Evolutionary conservation across 768 basidiomycete genomes (phyloP).

Genomic region (Tylopilus felleus): DNA sequence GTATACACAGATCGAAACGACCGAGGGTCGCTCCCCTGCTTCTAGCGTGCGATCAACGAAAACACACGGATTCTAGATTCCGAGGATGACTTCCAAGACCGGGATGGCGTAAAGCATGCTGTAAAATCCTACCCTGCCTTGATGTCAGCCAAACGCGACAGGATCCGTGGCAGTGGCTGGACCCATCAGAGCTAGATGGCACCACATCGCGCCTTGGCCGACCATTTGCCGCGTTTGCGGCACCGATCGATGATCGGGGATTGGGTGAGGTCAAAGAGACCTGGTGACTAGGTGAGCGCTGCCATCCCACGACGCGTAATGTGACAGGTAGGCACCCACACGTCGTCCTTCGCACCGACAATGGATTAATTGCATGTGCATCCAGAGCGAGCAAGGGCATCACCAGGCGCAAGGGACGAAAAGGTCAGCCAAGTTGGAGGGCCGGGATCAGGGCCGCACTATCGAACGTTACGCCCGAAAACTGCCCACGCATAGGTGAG

Average conservation of each 20-base stretch:
- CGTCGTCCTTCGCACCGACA: not conserved
- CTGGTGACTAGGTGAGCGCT: not conserved
- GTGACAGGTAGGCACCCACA: conserved; percentile 6
- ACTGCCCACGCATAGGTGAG: not conserved
- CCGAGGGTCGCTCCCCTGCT: too few species aligned
- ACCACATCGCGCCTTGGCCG: not conserved
- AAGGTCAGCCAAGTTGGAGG: not conserved
- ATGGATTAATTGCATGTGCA: conserved; percentile 3
- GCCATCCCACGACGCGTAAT: not conserved
- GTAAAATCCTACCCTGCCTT: conserved; percentile 3
- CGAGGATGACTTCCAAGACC: not conserved
- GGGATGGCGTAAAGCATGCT: not conserved
- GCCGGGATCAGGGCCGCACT: conserved; percentile 1
- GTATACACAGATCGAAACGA: not conserved
- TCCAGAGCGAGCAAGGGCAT: not conserved
- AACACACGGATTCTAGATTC: not conserved
- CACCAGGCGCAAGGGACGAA: not conserved
- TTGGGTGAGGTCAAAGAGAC: not conserved
- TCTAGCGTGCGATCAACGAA: too few species aligned
- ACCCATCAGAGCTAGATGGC: conserved; percentile 2
- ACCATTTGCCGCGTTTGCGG: not conserved
- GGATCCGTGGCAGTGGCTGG: conserved; percentile 5
- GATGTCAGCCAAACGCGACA: conserved; percentile 9
- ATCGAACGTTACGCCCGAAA: not conserved
- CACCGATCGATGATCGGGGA: conserved; percentile 9